Percentiles rank a stretch among this genome's conserved stretches.
Conservation (phyloP, 306 rosid species). For the Trichosanthes truncata region DNA sequence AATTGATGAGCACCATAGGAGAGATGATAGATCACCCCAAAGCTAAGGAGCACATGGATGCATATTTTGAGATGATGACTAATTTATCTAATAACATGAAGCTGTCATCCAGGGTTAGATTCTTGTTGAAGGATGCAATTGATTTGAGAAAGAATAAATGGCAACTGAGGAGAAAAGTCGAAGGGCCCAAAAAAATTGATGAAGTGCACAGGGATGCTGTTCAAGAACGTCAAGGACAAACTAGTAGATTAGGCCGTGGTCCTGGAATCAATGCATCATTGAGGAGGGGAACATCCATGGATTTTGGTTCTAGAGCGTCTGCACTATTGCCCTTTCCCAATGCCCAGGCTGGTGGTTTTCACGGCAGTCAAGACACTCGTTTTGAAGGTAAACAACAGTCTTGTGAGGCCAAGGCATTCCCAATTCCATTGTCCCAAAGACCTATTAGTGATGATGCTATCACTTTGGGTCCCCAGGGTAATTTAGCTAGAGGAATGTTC, state of each 20-base stretch:
- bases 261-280: conserved; percentile 36
- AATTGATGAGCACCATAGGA: conserved; percentile 93
- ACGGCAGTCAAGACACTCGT: conserved; percentile 63
- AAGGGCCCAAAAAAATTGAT: conserved; percentile 94
- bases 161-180: conserved; percentile 90
- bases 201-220: conserved; percentile 95
- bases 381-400: conserved; percentile 40
- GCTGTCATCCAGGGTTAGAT: conserved; percentile 88
- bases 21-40: conserved; percentile 86
- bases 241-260: conserved; percentile 68
- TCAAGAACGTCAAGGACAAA: conserved; percentile 86
- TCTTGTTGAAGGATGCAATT: conserved; percentile 83
- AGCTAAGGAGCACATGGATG: conserved; percentile 81
- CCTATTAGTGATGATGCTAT: conserved; percentile 52
- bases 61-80: conserved; percentile 65
- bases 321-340: conserved; percentile 37
- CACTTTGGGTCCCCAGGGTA: conserved; percentile 79
- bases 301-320: conserved; percentile 49
- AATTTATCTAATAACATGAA: conserved; percentile 61
- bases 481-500: conserved; percentile 90
- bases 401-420: conserved; percentile 49
- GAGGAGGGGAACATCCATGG: conserved; percentile 58
- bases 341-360: conserved; percentile 53
- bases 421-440: conserved; percentile 48
- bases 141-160: conserved; percentile 85